phyloP scores from a whole-genome alignment of 805 yeast species.

The Vanderwaltozyma yarrowii region DNA sequence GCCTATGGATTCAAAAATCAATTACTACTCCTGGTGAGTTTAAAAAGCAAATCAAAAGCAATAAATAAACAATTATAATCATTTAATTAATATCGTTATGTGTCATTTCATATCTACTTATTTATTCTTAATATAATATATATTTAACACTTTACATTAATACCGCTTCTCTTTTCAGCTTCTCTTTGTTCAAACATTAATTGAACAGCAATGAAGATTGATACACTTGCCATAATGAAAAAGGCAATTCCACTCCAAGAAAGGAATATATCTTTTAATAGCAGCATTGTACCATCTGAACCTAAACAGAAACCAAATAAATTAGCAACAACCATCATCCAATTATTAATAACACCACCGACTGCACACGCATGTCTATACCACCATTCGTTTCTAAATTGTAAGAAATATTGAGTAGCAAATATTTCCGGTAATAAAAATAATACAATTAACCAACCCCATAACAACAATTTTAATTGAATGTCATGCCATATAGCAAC shows the following conservation, averaged over 20 bases:
- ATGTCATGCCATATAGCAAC: conserved; percentile 99
- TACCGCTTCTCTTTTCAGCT: conserved; percentile 72
- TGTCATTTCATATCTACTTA: neutral
- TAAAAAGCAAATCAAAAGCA: conserved; percentile 32
- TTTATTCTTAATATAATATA: neutral
- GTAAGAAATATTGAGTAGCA: conserved; percentile 37
- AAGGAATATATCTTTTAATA: conserved; percentile 60
- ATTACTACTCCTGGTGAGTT: conserved; percentile 70
- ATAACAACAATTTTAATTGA: conserved; percentile 68
- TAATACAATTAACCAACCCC: conserved; percentile 94
- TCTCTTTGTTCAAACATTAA: conserved; percentile 92
- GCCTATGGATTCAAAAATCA: conserved; percentile 57
- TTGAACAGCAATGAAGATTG: conserved; percentile 77
- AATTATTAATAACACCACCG: conserved; percentile 83
- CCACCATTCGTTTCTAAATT: conserved; percentile 45
- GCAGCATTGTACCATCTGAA: conserved; percentile 62
- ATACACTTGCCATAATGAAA: conserved; percentile 47
- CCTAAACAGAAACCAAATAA: conserved; percentile 93
- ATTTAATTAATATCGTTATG: no score
- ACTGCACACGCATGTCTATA: conserved; percentile 72
- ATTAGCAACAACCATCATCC: conserved; percentile 98
- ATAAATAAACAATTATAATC: neutral
- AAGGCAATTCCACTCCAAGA: conserved; percentile 61
- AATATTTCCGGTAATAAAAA: conserved; percentile 80
- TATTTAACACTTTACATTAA: conserved; percentile 58